These are phyloP conservation scores for Neofusicoccum kwambonambiense DNA, from an alignment of 2,329 filamentous ascomycete genomes.

Conservation along the genomic window DNA sequence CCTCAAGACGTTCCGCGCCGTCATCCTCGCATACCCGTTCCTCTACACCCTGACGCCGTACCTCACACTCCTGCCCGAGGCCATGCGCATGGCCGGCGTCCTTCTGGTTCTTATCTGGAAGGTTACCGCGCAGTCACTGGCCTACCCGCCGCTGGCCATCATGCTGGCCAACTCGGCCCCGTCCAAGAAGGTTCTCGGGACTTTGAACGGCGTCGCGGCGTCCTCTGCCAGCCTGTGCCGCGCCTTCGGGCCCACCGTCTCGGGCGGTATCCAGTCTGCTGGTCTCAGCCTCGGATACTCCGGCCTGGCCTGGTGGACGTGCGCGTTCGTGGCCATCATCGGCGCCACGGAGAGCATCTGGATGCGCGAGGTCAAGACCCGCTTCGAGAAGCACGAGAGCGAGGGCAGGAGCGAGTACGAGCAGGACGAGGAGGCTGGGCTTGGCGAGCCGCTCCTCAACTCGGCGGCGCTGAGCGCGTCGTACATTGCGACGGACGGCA, in stretches of 20 bases:
- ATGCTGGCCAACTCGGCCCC: conserved; percentile 86
- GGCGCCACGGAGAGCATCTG: conserved; percentile 74
- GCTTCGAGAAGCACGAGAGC: conserved; percentile 20
- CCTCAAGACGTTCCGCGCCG: conserved; percentile 76
- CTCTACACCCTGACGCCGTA: conserved; percentile 89
- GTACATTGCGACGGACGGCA: conserved; percentile 8
- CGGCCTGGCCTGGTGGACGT: conserved; percentile 91
- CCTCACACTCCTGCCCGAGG: conserved; percentile 75
- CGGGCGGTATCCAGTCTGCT: conserved; percentile 77
- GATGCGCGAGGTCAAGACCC: conserved; percentile 64
- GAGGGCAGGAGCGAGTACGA: conserved; percentile 24
- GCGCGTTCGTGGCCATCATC: conserved; percentile 69
- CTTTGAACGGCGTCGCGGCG: conserved; percentile 87
- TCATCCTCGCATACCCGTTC: conserved; percentile 79
- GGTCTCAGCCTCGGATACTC: conserved; percentile 80
- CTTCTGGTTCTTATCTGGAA: conserved; percentile 83
- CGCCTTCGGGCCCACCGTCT: conserved; percentile 84
- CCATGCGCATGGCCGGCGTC: conserved; percentile 69
- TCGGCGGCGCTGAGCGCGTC: conserved; percentile 14
- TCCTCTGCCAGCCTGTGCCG: conserved; percentile 87
- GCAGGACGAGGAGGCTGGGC: conserved; percentile 30
- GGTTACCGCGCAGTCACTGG: conserved; percentile 86
- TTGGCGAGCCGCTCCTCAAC: conserved; percentile 25
- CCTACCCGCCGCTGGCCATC: conserved; percentile 87
- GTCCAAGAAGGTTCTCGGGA: conserved; percentile 79